Evolutionary conservation across 441 rosid species (phyloP).

Genomic region (Gossypium schwendimanii): DNA sequence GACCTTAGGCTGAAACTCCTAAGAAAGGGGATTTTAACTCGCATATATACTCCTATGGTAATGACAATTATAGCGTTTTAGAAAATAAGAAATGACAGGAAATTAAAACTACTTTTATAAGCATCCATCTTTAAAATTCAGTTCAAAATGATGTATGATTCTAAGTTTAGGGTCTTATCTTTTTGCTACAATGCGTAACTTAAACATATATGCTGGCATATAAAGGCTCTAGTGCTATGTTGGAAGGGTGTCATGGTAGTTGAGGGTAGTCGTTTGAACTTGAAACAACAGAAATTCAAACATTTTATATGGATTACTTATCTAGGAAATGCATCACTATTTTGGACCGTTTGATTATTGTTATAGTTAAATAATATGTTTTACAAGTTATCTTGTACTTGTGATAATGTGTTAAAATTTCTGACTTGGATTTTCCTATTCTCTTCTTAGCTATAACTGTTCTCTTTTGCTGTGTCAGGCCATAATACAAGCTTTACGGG

Average conservation of each 20-base stretch:
- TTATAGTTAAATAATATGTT: not conserved
- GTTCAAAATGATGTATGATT: not conserved
- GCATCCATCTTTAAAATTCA: not conserved
- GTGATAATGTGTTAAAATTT: not conserved
- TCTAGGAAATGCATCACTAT: not conserved
- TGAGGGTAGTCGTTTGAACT: not conserved
- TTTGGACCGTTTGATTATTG: not conserved
- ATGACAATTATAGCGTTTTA: constrained; percentile 11
- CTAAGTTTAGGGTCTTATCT: not conserved
- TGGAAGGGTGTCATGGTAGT: not conserved
- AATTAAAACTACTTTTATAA: not conserved
- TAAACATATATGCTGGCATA: not conserved
- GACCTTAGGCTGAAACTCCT: constrained; percentile 56
- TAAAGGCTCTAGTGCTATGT: not conserved
- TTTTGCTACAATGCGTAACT: not conserved
- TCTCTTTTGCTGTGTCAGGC: constrained; percentile 31
- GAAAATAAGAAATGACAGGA: not conserved
- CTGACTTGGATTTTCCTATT: not conserved
- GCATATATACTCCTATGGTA: constrained; percentile 70
- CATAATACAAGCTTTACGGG: constrained; percentile 55
- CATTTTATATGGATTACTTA: not conserved
- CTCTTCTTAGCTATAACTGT: not conserved
- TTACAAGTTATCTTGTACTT: not conserved
- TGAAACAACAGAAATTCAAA: not conserved
- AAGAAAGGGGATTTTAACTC: constrained; percentile 57